Evolutionary conservation across 257 asterid species (phyloP), one percentile per base, ranked within the genome.

Genomic region (Fraxinus anomala): DNA sequence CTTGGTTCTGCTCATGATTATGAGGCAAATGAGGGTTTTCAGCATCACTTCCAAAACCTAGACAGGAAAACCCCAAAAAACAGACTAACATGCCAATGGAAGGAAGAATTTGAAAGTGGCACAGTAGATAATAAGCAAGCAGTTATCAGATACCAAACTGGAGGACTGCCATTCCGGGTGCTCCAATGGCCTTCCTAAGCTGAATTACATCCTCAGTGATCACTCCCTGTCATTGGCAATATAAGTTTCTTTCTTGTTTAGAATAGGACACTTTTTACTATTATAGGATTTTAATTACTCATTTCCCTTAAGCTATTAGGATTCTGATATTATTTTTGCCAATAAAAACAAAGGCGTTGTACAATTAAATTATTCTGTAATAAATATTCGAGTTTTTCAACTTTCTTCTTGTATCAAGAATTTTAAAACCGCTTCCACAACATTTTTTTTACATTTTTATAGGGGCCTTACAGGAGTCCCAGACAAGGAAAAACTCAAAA

Each of bases 81-180:
- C 73, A 76, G 78, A 80, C 54, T 37, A 78, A 76, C 17, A 70
- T 72, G 70, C 61, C 72, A 80, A 40, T 14, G 70, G 51, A 71
- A 78, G 49, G 70, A 69, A 34, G 51, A 81, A 14, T 61, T 37
- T 65, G 5, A 68, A 11, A 40, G 79, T 87, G 83, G 42, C 54
- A 74, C 34, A 26, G 75, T 36, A 72, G 47, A 66, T 73, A 10
- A 80, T 54, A 66, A 86, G 59, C 36, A 42, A 23, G 88, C 74
- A 49, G 61, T 37, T 63, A 78, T 8, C 40, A 76, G 73, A 72
- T 91, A 93, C 99, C 99, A 89, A 96, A 96, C 86, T 96, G 98
- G 83, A 96, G 94, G 77, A 93, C 98, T 11, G 99, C 98, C 99
- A 96, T 96, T 79, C 99, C 98, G 76, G 98, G 99, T 80, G 97